A percentile compares a stretch with the other conserved stretches of the same genome.
These are phyloP conservation scores for Picea glauca DNA, from an alignment of 75 land plant species.

Conservation along the genomic window DNA sequence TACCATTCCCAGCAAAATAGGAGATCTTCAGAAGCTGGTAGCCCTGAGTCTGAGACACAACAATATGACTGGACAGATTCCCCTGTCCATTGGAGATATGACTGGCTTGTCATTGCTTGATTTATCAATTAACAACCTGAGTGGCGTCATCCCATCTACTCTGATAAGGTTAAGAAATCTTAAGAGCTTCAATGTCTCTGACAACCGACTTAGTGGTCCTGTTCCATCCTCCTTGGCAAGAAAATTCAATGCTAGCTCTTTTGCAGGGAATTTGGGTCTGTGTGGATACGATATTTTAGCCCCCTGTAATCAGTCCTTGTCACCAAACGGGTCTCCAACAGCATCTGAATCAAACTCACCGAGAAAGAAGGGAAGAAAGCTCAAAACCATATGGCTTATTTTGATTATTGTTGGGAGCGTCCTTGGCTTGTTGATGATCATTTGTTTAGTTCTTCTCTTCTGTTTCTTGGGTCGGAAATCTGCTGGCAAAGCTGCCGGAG, in stretches of 20 bases:
- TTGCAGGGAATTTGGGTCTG: slow-evolving; percentile 62
- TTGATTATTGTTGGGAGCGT: slow-evolving; percentile 65
- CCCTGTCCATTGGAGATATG: slow-evolving; percentile 34
- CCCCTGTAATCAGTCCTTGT: slow-evolving; percentile 39
- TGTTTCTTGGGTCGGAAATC: slow-evolving; percentile 42
- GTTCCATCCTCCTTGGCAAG: slow-evolving; percentile 41
- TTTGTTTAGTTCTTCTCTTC: slow-evolving; percentile 50
- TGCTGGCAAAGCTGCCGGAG: slow-evolving; percentile 1
- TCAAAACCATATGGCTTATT: slow-evolving; percentile 56
- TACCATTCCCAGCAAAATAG: slow-evolving; percentile 31
- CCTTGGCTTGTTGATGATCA: slow-evolving; percentile 34
- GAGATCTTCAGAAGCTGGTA: slow-evolving; percentile 34
- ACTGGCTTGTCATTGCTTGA: slow-evolving; percentile 36
- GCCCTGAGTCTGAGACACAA: slow-evolving; percentile 40
- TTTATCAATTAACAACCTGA: slow-evolving; percentile 51
- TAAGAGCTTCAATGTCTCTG: slow-evolving; percentile 59
- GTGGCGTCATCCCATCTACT: slow-evolving; percentile 54
- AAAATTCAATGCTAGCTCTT: slow-evolving; percentile 57
- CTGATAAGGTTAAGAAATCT: slow-evolving; percentile 34
- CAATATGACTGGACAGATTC: slow-evolving; percentile 38
- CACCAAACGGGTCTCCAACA: slow-evolving; percentile 11
- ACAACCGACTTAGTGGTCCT: slow-evolving; percentile 63
- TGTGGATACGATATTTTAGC: slow-evolving; percentile 53
- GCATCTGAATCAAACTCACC: not conserved
- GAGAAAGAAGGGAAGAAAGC: slow-evolving; percentile 6